Evolutionary conservation across 176 grass and related monocot genomes (phyloP), one percentile per base, ranked within the genome.

Genomic region (Oryza glumipatula): DNA sequence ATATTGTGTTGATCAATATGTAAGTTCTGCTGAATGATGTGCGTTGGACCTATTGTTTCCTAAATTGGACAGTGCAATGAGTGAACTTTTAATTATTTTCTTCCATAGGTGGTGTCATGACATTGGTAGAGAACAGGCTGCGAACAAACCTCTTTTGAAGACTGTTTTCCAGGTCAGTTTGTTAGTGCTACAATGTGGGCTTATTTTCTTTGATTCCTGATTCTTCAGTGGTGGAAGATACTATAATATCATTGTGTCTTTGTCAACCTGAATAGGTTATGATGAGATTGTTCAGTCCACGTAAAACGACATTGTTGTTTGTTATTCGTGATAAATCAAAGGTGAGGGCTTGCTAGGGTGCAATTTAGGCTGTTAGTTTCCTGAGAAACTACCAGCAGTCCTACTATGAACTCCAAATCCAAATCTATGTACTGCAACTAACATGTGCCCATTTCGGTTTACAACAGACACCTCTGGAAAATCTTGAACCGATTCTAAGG

Each of bases 1-100:
- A 98, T 79, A 98, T 98, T 68, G 96, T 98, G 70, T 88, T 98
- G 43, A 98, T 98, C 82, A 98, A 98, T 73, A 98, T 98, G 96
- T 98, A 94, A 94, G 93, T 79, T 66, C 86, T 24, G 26, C 39
- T 65, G 48, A 69, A 44, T 44, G 39, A 65, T 76, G 65, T 41
- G 69, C 24, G 28, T 58, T 65, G 39, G 74, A 46, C 58, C n/a
- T 67, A 35, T 70, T 75, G 36, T 75, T 91, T 69, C 10, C 48
- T 82, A 84, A 36, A 82, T 65, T 81, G 26, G 11, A 30, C 10
- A 68, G 9, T 44, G 19, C 56, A 63, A 65, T 87, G 39, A 83
- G 60, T 52, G 33, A 80, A 47, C 26, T 11, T 67, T 83, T 23
- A 61, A 23, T 72, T 72, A 12, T 85, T 84, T 61, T 82, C 24